A percentile compares a stretch with the other conserved stretches of the same genome.
These are phyloP conservation scores for Neospora caninum DNA, from an alignment of 169 alveolate genomes.

Conservation along the genomic window DNA sequence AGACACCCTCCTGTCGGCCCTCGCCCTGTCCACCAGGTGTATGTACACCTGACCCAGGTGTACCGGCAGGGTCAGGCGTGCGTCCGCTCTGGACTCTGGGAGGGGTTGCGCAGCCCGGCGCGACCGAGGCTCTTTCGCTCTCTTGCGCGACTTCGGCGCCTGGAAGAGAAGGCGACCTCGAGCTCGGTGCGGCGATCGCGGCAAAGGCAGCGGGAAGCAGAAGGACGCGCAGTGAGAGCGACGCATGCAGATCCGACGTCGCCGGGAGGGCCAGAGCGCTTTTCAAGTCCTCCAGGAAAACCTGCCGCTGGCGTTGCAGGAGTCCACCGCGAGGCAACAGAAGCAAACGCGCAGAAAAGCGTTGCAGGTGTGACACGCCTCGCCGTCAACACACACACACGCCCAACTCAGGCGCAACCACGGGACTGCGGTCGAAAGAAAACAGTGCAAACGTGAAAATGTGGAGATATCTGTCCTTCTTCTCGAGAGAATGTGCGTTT, in stretches of 20 bases:
- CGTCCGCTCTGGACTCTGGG: background rate
- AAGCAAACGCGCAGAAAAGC: background rate
- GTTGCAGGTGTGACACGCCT: background rate
- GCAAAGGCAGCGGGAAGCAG: background rate
- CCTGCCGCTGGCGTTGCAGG: background rate
- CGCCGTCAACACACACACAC: too few species aligned
- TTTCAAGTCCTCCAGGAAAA: background rate
- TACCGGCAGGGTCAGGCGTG: background rate
- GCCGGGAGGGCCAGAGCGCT: background rate
- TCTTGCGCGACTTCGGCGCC: background rate
- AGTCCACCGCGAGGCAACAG: background rate
- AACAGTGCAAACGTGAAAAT: too few species aligned
- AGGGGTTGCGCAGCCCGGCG: background rate
- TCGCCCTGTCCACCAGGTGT: background rate
- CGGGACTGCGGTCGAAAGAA: too few species aligned
- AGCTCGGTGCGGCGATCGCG: background rate
- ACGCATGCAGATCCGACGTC: background rate
- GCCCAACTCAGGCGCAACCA: too few species aligned
- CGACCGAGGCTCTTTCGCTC: background rate
- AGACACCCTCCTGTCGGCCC: background rate
- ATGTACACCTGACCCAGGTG: background rate
- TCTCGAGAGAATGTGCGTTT: too few species aligned
- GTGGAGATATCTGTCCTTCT: too few species aligned
- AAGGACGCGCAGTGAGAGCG: background rate
- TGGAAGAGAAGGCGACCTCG: background rate